Evolutionary conservation across 345 rosid species (phyloP).

Genomic region (Eucalyptus urophylla): DNA sequence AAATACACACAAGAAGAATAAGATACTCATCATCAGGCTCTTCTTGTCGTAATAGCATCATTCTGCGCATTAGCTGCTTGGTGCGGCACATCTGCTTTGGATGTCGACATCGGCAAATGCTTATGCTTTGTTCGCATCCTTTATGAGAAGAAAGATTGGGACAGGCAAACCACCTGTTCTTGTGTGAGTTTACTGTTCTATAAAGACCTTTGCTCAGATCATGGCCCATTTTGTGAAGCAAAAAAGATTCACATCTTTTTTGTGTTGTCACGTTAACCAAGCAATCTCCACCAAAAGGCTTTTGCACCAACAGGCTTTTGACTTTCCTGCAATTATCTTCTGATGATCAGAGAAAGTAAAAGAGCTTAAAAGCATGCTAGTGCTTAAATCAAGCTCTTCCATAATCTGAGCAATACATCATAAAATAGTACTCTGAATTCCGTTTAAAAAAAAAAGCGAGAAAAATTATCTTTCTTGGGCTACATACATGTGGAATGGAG

Average conservation of each 20-base stretch:
- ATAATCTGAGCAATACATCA: not conserved
- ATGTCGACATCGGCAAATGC: not conserved
- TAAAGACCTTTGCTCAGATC: not conserved
- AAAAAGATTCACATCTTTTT: not conserved
- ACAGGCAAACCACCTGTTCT: not conserved
- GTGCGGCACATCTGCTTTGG: not conserved
- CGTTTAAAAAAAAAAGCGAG: not conserved
- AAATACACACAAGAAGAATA: not conserved
- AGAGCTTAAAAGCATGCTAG: not conserved
- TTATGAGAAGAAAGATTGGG: not conserved
- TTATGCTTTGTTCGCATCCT: not conserved
- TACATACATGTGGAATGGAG: not conserved
- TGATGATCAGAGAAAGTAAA: not conserved
- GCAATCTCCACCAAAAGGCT: not conserved
- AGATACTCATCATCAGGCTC: not conserved
- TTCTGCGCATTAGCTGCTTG: not conserved
- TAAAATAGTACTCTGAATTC: not conserved
- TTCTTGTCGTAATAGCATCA: not conserved
- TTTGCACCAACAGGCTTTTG: not conserved
- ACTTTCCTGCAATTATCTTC: not conserved
- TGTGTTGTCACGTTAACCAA: not conserved
- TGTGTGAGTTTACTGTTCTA: not conserved
- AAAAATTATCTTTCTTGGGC: not conserved
- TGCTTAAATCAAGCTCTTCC: not conserved
- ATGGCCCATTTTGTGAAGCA: not conserved